Evolutionary conservation across 306 rosid genomes (phyloP).

Genomic region (Medicago lupulina): DNA sequence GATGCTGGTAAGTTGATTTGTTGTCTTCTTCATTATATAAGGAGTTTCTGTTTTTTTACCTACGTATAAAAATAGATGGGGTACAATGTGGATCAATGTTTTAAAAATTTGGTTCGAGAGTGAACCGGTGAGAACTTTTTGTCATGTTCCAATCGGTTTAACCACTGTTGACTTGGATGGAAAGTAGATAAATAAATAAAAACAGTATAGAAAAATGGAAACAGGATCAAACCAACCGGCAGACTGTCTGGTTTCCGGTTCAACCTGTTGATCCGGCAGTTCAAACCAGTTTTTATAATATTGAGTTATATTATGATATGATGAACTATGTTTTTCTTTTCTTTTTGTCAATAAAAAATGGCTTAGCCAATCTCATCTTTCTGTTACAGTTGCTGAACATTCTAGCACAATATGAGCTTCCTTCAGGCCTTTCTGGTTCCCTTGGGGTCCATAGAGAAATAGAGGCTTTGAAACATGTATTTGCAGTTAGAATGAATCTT

Average conservation of each 20-base stretch:
- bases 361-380: conserved; percentile 32
- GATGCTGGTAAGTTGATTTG: conserved; percentile 66
- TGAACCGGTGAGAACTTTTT: too few relatives aligned
- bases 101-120: too few relatives aligned
- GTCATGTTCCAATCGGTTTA: too few relatives aligned
- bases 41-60: neutral
- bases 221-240: neutral
- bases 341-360: neutral
- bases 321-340: neutral
- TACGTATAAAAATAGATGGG: neutral
- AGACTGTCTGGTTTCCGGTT: neutral
- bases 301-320: neutral
- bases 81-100: neutral
- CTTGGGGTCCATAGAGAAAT: conserved; percentile 76
- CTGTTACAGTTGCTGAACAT: conserved; percentile 74
- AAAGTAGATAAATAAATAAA: too few relatives aligned
- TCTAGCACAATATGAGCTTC: conserved; percentile 64
- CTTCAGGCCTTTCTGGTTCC: conserved; percentile 69
- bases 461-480: conserved; percentile 81
- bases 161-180: too few relatives aligned
- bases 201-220: too few relatives aligned
- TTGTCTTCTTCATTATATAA: neutral
- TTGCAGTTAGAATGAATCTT: conserved; percentile 78
- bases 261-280: neutral
- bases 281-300: neutral